phyloP scores from a whole-genome alignment of 164 flowering plant species.

The Berberis thunbergii region DNA sequence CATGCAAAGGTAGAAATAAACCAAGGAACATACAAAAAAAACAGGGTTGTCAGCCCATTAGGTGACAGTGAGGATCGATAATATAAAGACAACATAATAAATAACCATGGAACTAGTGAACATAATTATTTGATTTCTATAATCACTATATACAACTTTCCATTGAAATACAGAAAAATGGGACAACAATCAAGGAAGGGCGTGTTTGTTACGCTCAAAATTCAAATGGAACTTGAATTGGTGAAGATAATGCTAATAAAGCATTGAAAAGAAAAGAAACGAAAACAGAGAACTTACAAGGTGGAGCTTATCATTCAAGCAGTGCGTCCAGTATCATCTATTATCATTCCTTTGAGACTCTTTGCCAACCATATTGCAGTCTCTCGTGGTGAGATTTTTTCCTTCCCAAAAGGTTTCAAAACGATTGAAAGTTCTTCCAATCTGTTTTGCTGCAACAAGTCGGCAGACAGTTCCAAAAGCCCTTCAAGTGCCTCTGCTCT shows the following conservation, averaged over 20 bases:
- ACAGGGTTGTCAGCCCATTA: no score
- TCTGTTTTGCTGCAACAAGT: constrained; percentile 71
- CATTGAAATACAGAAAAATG: constrained; percentile 3
- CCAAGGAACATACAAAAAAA: no score
- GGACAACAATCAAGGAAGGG: not conserved
- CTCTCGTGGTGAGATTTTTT: constrained; percentile 93
- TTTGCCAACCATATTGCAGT: constrained; percentile 98
- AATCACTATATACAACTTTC: constrained; percentile 12
- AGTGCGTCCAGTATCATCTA: constrained; percentile 53
- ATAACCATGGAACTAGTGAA: not conserved
- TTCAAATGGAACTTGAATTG: constrained; percentile 13
- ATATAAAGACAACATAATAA: no score
- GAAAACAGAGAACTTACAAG: constrained; percentile 13
- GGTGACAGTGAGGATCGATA: no score
- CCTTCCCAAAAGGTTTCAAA: constrained; percentile 90
- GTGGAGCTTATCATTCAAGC: constrained; percentile 17
- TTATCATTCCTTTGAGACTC: constrained; percentile 97
- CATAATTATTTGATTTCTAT: constrained; percentile 10
- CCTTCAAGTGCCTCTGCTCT: constrained; percentile 98
- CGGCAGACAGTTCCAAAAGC: constrained; percentile 86
- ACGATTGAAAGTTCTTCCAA: constrained; percentile 84
- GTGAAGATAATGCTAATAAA: not conserved
- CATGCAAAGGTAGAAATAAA: no score
- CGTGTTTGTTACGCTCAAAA: constrained; percentile 6
- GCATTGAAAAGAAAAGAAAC: not conserved